Evolutionary conservation across 2,329 filamentous ascomycete species (phyloP), one percentile per base, ranked within the genome.

Genomic region (Endothia cerciana): DNA sequence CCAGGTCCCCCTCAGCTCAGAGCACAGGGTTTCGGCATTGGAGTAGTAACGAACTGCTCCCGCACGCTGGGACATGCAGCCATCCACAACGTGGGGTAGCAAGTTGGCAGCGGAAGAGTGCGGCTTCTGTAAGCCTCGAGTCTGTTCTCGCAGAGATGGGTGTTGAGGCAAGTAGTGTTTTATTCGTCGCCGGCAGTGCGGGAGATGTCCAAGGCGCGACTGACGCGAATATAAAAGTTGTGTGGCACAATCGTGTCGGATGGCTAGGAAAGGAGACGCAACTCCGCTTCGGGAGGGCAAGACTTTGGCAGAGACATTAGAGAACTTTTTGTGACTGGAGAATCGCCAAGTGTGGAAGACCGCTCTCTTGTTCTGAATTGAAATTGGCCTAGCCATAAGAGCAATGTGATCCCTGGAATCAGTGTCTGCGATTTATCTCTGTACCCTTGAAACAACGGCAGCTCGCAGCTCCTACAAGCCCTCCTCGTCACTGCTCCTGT

Each of bases 171-270:
- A 45, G 64, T 0, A 74, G 78, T 17, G 73, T 71, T 1, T 53
- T 79, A 25, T 79, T 79, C 56, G 76, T 79, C 30, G 77, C 77
- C 0, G 78, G 79, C 6, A 81, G 78, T 56, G 74, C 76, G 1
- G 77, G 76, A 2, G 79, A 80, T 68, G 77, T 80, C 0, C 68
- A 77, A 30, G 77, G 78, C 3, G 78, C 79, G 1, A 74, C 73
- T 0, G 67, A 71, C 1, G 76, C 73, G 1, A 78, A 78, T 0
- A 79, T 80, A 76, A 74, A 59, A 33, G 78, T 80, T 28, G 74
- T 77, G 40, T 79, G 77, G 77, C 77, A 79, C 49, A 79, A 79
- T 25, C 73, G 69, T 51, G 70, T 73, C 33, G 74, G 75, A 0
- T 78, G 58, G 57, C 63, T 5, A 73, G 63, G 38, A 72, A 72